Conservation (phyloP, 148 eudicot species). For the Vaccinium darrowii region DNA sequence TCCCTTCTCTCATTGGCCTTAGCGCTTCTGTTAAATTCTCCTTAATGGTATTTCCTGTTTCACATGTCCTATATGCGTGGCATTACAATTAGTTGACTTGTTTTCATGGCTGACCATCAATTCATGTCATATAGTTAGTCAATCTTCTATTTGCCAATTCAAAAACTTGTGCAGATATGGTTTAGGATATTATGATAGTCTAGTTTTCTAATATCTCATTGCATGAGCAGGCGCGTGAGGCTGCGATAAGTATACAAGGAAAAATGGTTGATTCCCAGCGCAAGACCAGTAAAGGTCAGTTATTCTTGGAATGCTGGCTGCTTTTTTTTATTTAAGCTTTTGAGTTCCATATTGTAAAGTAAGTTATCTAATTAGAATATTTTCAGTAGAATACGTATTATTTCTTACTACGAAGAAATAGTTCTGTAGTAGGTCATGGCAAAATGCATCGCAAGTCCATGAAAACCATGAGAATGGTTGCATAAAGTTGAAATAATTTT, state of each 20-base stretch:
- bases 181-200: not conserved
- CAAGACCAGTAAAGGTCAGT: constrained; percentile 80
- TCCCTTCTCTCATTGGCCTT: not conserved
- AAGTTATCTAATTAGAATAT: not conserved
- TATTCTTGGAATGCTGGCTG: constrained; percentile 2
- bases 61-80: not conserved
- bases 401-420: not conserved
- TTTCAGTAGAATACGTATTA: not conserved
- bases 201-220: constrained; percentile 12
- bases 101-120: not conserved
- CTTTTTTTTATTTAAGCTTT: not conserved
- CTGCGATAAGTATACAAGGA: constrained; percentile 65
- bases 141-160: not conserved
- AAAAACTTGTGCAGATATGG: not conserved
- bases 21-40: not conserved
- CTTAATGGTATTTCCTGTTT: not conserved
- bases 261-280: constrained; percentile 90
- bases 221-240: constrained; percentile 73
- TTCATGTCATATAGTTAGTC: not conserved
- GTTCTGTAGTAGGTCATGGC: not conserved
- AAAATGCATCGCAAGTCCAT: not conserved
- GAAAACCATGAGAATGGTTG: not conserved
- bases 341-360: not conserved
- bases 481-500: not conserved
- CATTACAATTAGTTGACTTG: not conserved